Evolutionary conservation across 2,329 filamentous ascomycete genomes (phyloP), one percentile per base, ranked within the genome.

Genomic region (Aspergillus carbonarius): DNA sequence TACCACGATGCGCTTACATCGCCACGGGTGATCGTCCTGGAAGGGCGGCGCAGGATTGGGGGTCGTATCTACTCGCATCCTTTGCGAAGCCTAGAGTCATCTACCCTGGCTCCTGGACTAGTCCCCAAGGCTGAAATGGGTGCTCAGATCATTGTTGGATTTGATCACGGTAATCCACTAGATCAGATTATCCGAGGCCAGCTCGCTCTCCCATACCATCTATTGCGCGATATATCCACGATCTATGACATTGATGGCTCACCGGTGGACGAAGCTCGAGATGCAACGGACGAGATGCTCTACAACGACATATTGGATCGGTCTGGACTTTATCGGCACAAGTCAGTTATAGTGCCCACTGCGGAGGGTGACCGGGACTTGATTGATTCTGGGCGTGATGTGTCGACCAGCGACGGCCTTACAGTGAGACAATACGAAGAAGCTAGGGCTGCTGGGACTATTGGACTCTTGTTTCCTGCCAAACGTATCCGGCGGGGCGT

Each of bases 71-170:
- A 97, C 76, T 99, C 95, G 54, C 92, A 88, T 71, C 85, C 84
- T 48, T 74, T 88, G 60, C 79, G 78, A 80, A 82, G 86, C 79
- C 78, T 89, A 79, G 74, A 84, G 73, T 75, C 80, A 57, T 71
- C 80, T 70, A 75, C 77, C 63, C 66, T 86, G 71, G 76, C 81
- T 71, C 68, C 80, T 64, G 71, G 81, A 76, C 85, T 82, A 73
- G 84, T 77, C 52, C 89, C 89, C 70, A 98, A 93, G 18, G 95
- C 92, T 32, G 95, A 99, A 74, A 96, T 97, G 88, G 95, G 95
- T 27, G 95, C 93, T 56, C 96, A 99, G 82, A 98, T 99, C 60
- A 92, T 99, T 61, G 97, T 96, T 34, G 95, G 95, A 0, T 99
- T 98, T 72, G 92, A 98, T 65, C 86, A 91, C 64, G 96, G 96